A percentile compares a stretch with the other conserved stretches of the same genome.
phyloP scores from a whole-genome alignment of 208 protist genomes.

The Blechomonas ayalai region DNA sequence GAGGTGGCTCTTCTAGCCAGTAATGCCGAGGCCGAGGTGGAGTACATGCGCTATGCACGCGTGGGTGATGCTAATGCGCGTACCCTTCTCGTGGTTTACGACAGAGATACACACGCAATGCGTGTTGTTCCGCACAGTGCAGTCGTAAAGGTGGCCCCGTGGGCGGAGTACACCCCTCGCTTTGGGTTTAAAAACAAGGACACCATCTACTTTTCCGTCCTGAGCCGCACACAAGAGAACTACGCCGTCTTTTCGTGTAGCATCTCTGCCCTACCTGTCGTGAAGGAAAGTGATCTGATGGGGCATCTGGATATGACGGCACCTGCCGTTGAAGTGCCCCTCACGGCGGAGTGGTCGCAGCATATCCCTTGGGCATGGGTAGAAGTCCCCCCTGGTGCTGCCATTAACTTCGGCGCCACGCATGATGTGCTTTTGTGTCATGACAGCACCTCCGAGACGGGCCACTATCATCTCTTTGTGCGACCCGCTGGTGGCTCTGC shows the following conservation, averaged over 20 bases:
- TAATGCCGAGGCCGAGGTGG: constrained; percentile 15
- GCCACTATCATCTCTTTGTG: constrained; percentile 59
- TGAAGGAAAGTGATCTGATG: constrained; percentile 22
- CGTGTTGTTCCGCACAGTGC: constrained; percentile 39
- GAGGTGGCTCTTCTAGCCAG: constrained; percentile 46
- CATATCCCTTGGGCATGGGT: constrained; percentile 74
- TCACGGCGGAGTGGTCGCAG: constrained; percentile 45
- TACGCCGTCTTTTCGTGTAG: constrained; percentile 49
- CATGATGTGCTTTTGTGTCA: constrained; percentile 55
- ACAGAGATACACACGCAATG: constrained; percentile 15
- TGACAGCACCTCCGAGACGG: constrained; percentile 42
- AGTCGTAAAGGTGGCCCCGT: constrained; percentile 27
- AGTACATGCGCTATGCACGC: constrained; percentile 71
- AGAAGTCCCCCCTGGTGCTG: constrained; percentile 25
- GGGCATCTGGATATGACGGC: constrained; percentile 8
- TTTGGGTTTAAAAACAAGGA: constrained; percentile 73
- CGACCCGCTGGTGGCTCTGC: constrained; percentile 7
- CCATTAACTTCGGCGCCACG: constrained; percentile 37
- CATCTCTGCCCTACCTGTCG: constrained; percentile 31
- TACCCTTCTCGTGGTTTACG: constrained; percentile 52
- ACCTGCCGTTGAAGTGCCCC: not conserved
- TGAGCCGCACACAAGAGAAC: constrained; percentile 64
- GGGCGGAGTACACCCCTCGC: constrained; percentile 75
- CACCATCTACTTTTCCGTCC: constrained; percentile 50
- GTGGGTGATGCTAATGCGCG: constrained; percentile 71